A percentile compares a stretch with the other conserved stretches of the same genome.
Conservation (phyloP, 2,329 filamentous ascomycete species). For the Cadophora luteo-olivacea region DNA sequence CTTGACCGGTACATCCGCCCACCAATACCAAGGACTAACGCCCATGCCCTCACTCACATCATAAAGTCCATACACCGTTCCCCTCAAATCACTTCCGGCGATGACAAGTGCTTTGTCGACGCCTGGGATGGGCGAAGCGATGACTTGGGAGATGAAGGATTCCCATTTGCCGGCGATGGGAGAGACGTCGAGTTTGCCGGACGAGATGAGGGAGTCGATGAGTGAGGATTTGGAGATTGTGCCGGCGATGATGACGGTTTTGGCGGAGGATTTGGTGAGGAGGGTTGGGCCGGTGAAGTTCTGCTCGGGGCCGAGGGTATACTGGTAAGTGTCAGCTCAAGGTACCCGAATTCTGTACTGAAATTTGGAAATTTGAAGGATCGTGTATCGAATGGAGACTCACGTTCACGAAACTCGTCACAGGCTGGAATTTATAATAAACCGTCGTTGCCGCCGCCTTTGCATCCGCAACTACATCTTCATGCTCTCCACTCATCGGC, state of each 20-base stretch:
- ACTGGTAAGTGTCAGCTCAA: constrained; percentile 43
- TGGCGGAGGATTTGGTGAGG: constrained; percentile 44
- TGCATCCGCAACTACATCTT: constrained; percentile 24
- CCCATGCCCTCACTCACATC: constrained; percentile 77
- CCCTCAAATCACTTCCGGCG: constrained; percentile 69
- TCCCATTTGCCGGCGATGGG: constrained; percentile 71
- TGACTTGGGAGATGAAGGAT: constrained; percentile 65
- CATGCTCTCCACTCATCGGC: constrained; percentile 29
- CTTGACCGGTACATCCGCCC: constrained; percentile 58
- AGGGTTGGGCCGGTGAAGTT: constrained; percentile 53
- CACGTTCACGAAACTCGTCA: constrained; percentile 40
- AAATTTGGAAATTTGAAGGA: too few relatives aligned
- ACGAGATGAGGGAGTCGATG: constrained; percentile 63
- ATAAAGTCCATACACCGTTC: constrained; percentile 74
- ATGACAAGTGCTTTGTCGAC: constrained; percentile 68
- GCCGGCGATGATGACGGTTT: constrained; percentile 69
- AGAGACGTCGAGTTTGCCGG: constrained; percentile 62
- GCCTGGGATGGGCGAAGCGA: constrained; percentile 62
- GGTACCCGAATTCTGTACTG: too few relatives aligned
- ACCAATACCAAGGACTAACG: constrained; percentile 69
- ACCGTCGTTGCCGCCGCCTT: constrained; percentile 32
- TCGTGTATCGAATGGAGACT: constrained; percentile 15
- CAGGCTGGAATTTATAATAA: constrained; percentile 40
- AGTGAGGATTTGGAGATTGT: constrained; percentile 69
- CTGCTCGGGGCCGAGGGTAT: constrained; percentile 50